A percentile compares a stretch with the other conserved stretches of the same genome.
Evolutionary conservation across 2,329 filamentous ascomycete genomes (phyloP).

Genomic region (Dissoconium aciculare): DNA sequence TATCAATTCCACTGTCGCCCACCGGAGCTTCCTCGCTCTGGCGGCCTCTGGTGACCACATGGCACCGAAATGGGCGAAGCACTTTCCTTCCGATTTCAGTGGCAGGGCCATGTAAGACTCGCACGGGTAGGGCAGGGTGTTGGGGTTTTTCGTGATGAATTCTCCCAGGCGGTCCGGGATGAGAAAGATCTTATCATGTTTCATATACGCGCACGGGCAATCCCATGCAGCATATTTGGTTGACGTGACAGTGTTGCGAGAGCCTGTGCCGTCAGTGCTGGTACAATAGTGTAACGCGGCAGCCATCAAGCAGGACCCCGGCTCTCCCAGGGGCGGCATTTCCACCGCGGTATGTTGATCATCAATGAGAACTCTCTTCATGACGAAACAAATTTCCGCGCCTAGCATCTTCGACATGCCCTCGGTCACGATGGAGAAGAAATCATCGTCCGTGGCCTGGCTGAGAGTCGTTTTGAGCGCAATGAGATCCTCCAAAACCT

Average conservation of each 20-base stretch:
- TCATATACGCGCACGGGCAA: slow-evolving; percentile 54
- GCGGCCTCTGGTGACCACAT: slow-evolving; percentile 55
- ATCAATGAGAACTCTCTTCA: slow-evolving; percentile 46
- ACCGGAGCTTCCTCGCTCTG: slow-evolving; percentile 40
- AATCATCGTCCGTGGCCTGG: slow-evolving; percentile 40
- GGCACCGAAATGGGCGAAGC: slow-evolving; percentile 55
- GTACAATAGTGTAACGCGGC: slow-evolving; percentile 50
- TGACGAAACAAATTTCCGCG: slow-evolving; percentile 54
- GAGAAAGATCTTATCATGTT: slow-evolving; percentile 55
- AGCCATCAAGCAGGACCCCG: slow-evolving; percentile 48
- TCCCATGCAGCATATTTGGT: slow-evolving; percentile 50
- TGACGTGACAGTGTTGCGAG: slow-evolving; percentile 40
- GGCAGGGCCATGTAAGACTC: slow-evolving; percentile 55
- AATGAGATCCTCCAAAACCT: slow-evolving; percentile 45
- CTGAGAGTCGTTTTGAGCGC: slow-evolving; percentile 43
- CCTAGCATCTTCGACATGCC: slow-evolving; percentile 47
- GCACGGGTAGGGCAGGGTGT: slow-evolving; percentile 43
- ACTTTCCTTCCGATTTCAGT: slow-evolving; percentile 49
- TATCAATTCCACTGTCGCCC: slow-evolving; percentile 53
- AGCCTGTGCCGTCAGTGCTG: slow-evolving; percentile 36
- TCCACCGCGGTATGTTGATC: slow-evolving; percentile 44
- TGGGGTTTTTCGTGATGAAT: slow-evolving; percentile 46
- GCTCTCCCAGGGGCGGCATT: slow-evolving; percentile 45
- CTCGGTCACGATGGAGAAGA: slow-evolving; percentile 51
- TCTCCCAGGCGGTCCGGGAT: slow-evolving; percentile 47